phyloP scores from a whole-genome alignment of 2,329 filamentous ascomycete genomes.

The Colletotrichum sp. region DNA sequence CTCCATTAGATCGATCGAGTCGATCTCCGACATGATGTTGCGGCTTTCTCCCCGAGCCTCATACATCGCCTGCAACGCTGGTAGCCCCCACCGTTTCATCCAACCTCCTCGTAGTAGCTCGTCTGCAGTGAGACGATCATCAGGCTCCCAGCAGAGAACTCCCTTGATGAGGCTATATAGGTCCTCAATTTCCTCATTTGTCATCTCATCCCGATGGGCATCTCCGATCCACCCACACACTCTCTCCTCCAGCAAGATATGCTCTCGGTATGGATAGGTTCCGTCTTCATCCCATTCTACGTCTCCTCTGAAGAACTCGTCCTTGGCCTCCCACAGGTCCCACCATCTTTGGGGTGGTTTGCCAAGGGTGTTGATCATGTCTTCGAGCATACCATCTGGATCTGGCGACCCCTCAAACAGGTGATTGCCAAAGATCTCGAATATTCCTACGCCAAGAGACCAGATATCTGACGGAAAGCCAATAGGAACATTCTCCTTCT shows the following conservation, averaged over 20 bases:
- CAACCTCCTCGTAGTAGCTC: not conserved
- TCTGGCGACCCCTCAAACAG: not conserved
- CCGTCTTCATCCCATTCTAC: no score
- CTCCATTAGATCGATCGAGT: not conserved
- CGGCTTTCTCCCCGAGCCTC: not conserved
- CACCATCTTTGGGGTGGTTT: not conserved
- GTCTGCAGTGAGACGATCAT: not conserved
- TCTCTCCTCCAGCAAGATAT: no score
- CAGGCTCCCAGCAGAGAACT: not conserved
- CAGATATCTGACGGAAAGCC: not conserved
- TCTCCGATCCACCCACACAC: not conserved
- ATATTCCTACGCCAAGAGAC: not conserved
- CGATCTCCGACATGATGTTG: not conserved
- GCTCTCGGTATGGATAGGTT: no score
- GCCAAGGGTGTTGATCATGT: not conserved
- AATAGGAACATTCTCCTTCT: not conserved
- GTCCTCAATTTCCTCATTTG: not conserved
- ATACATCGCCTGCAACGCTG: not conserved
- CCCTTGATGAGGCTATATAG: not conserved
- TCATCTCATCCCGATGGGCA: not conserved
- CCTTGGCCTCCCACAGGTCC: not conserved
- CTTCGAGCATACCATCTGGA: not conserved
- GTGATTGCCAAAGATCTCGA: fast-evolving
- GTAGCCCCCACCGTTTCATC: not conserved
- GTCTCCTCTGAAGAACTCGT: fast-evolving